Base-by-base conservation (phyloP, 768 basidiomycete genomes). In the Candolleomyces eurysporus region DNA sequence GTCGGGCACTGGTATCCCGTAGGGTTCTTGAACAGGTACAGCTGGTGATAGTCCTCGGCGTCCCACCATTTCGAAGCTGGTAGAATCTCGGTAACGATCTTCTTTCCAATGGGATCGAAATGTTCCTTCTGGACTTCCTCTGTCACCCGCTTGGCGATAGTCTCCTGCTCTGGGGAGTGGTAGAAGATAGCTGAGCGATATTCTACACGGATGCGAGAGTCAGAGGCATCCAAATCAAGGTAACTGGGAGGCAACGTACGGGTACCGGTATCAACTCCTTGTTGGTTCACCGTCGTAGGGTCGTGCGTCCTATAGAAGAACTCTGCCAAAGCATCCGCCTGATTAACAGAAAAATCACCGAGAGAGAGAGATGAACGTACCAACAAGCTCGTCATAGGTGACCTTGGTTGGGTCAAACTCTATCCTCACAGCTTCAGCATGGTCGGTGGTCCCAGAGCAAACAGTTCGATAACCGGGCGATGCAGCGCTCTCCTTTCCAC, bases 281-380 rank as follows among this genome's bases (percentile, higher is more conserved):
- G 94, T 14, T 80, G 76, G 72, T 96, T 88, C 59, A 81, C 68
- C 0, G 92, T 91, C 46, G 94, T 96, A 3, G 96, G 93, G 65
- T 97, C 95, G 68, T 98, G 96, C 0, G 92, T 93, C 50, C 96
- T 84, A 73, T 94, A 96, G 76, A 96, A 96, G 79, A 95, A 96
- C 74, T 96, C 94, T 89, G 10, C 43, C 57, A 26, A 51, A 49
- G 32, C 58, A 17, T 60, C 26, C 16, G 22, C 21, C 56, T 17
- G 31, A n/a, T 43, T 31, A 32, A 14, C 7, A 31, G 36, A 30
- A 13, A n/a, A 4, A 21, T 31, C 48, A 36, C 10, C 58, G 5
- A 59, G 36, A 6, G 36, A 36, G 6, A 36, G 8, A 36, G 36
- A 36, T 36, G 14, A n/a, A 32, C 90, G 65, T 71, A 89, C 91